Percentiles rank a stretch among this genome's conserved stretches.
phyloP scores from a whole-genome alignment of 345 rosid genomes.

The Pistacia atlantica region DNA sequence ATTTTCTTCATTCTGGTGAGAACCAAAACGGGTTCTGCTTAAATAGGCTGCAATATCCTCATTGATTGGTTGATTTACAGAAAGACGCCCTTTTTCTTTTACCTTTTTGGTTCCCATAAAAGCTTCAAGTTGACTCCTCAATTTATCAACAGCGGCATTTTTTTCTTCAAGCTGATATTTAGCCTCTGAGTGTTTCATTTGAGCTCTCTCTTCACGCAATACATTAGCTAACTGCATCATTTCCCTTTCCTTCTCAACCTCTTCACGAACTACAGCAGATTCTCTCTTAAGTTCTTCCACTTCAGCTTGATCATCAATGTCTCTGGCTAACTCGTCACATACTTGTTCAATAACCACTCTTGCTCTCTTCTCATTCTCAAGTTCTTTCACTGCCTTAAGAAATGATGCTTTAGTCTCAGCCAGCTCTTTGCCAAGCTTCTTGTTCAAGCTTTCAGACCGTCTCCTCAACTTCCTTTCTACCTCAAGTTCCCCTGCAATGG shows the following conservation, averaged over 20 bases:
- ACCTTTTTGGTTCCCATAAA: constrained; percentile 65
- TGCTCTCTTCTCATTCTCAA: constrained; percentile 81
- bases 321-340: constrained; percentile 77
- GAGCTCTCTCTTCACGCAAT: constrained; percentile 71
- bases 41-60: constrained; percentile 62
- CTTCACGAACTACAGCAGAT: constrained; percentile 60
- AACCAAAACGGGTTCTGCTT: constrained; percentile 41
- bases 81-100: constrained; percentile 58
- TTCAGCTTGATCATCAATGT: constrained; percentile 64
- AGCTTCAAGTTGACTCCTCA: constrained; percentile 82
- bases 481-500: constrained; percentile 86
- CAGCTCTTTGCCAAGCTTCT: constrained; percentile 85
- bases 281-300: constrained; percentile 69
- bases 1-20: constrained; percentile 43
- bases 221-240: constrained; percentile 74
- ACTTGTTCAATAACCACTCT: constrained; percentile 81
- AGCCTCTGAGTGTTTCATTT: constrained; percentile 78
- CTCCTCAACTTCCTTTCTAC: constrained; percentile 85
- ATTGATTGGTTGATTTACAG: constrained; percentile 39
- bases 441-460: constrained; percentile 85
- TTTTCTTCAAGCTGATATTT: constrained; percentile 81
- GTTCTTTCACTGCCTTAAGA: constrained; percentile 72
- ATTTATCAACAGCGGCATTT: constrained; percentile 76
- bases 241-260: constrained; percentile 84
- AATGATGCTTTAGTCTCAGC: constrained; percentile 75